Percentiles rank a stretch among this genome's conserved stretches.
Conservation (phyloP, 1,284 basidiomycete species). For the Polyporus tsugae region DNA sequence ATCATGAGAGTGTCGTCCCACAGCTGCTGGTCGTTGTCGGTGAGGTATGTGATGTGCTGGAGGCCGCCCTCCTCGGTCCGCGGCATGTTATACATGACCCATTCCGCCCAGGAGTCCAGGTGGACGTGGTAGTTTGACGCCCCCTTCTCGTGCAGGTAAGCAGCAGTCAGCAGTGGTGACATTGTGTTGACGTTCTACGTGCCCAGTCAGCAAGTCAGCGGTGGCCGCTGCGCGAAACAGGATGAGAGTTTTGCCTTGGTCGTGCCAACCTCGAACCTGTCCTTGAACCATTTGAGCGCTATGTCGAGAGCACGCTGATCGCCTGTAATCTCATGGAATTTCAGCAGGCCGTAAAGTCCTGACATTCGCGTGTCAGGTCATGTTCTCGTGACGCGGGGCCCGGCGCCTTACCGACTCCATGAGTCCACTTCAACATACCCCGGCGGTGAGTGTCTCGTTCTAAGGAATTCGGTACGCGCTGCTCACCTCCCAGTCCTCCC, state of each 20-base stretch:
- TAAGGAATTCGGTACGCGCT: background rate
- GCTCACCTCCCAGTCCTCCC: slow-evolving; percentile 69
- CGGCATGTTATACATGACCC: slow-evolving; percentile 69
- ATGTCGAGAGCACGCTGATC: slow-evolving; percentile 55
- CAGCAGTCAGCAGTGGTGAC: slow-evolving; percentile 67
- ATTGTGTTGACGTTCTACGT: slow-evolving; percentile 69
- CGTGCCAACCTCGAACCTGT: slow-evolving; percentile 62
- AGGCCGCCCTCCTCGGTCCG: slow-evolving; percentile 65
- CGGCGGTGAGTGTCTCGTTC: background rate
- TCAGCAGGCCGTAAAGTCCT: slow-evolving; percentile 56
- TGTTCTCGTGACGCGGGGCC: slow-evolving; percentile 11
- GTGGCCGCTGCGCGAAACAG: background rate
- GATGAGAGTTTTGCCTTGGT: slow-evolving; percentile 49
- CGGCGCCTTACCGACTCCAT: slow-evolving; percentile 53
- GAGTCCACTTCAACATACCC: slow-evolving; percentile 56
- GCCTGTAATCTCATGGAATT: slow-evolving; percentile 55
- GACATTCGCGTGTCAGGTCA: background rate
- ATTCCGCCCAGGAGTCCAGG: slow-evolving; percentile 71
- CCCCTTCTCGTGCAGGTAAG: slow-evolving; percentile 57
- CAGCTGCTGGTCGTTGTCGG: slow-evolving; percentile 62
- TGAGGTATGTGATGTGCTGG: slow-evolving; percentile 68
- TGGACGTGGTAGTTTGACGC: slow-evolving; percentile 52
- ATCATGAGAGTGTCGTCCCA: slow-evolving; percentile 79
- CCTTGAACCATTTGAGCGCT: slow-evolving; percentile 62
- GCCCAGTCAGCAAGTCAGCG: background rate